These are phyloP conservation scores for Pestalotiopsis sp. DNA, from an alignment of 2,329 filamentous ascomycete species.

Conservation along the genomic window DNA sequence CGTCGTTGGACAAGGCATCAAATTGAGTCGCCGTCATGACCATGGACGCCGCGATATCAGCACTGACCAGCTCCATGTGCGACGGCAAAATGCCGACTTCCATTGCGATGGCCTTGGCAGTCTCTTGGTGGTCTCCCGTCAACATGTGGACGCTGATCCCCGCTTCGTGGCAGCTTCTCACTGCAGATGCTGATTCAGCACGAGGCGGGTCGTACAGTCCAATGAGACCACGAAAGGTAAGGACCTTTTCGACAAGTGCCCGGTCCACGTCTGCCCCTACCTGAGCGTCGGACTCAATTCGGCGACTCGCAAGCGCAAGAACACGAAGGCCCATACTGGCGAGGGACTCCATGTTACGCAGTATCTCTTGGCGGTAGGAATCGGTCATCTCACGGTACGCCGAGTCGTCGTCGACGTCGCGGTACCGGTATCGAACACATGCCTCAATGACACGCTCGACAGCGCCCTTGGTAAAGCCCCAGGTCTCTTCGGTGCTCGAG, in stretches of 20 bases:
- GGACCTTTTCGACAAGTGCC: neutral
- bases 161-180: slow-evolving; percentile 51
- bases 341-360: slow-evolving; percentile 63
- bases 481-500: slow-evolving; percentile 31
- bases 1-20: slow-evolving; percentile 60
- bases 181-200: slow-evolving; percentile 55
- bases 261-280: slow-evolving; percentile 19
- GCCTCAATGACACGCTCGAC: slow-evolving; percentile 66
- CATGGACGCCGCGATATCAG: neutral
- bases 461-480: slow-evolving; percentile 60
- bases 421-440: slow-evolving; percentile 43
- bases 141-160: slow-evolving; percentile 62
- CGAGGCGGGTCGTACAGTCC: slow-evolving; percentile 54
- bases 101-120: slow-evolving; percentile 56
- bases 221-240: neutral
- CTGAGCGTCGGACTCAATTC: slow-evolving; percentile 21
- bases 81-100: slow-evolving; percentile 54
- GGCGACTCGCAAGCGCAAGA: slow-evolving; percentile 60
- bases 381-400: slow-evolving; percentile 41
- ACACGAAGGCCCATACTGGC: slow-evolving; percentile 63
- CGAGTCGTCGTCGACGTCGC: slow-evolving; percentile 31
- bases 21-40: slow-evolving; percentile 63
- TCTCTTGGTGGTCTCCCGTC: slow-evolving; percentile 60
- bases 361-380: slow-evolving; percentile 49
- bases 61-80: neutral